A percentile compares a stretch with the other conserved stretches of the same genome.
These are phyloP conservation scores for Radiomyces spectabilis DNA, from an alignment of 192 early-diverging fungal genomes.

Conservation along the genomic window DNA sequence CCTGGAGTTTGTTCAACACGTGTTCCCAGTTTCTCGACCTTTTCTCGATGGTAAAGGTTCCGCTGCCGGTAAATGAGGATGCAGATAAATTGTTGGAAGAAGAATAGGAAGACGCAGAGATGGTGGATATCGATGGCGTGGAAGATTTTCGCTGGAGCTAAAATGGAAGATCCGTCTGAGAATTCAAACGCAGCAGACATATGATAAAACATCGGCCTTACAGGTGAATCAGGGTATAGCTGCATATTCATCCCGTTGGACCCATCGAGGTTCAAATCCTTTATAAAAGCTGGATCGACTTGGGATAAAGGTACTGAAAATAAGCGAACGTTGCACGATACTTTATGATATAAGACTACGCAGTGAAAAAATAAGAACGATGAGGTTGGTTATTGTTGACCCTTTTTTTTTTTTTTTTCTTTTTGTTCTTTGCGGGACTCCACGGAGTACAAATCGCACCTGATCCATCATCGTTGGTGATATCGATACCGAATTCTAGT, in stretches of 20 bases:
- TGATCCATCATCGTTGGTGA: slow-evolving; percentile 62
- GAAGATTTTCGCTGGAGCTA: slow-evolving; percentile 5
- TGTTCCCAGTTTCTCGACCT: background rate
- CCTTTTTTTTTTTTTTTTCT: background rate
- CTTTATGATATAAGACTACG: slow-evolving; percentile 28
- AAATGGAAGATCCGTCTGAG: too few relatives aligned
- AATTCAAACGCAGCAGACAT: too few relatives aligned
- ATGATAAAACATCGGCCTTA: background rate
- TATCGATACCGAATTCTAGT: slow-evolving; percentile 78
- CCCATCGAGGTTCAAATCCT: slow-evolving; percentile 6
- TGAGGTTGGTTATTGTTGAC: background rate
- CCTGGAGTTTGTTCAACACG: too few relatives aligned
- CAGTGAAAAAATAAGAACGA: background rate
- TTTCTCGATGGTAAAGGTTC: background rate
- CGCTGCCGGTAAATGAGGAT: background rate
- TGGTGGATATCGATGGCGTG: slow-evolving; percentile 2
- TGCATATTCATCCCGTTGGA: background rate
- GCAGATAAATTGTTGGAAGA: too few relatives aligned
- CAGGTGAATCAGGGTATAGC: slow-evolving; percentile 8
- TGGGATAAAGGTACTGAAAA: slow-evolving; percentile 5
- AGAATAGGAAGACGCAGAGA: background rate
- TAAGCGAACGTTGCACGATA: slow-evolving; percentile 14
- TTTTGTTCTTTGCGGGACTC: background rate
- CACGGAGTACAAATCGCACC: slow-evolving; percentile 23
- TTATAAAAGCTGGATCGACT: slow-evolving; percentile 7